Base-by-base conservation (phyloP, 2,329 filamentous ascomycete species). In the Hirsutella thompsonii region DNA sequence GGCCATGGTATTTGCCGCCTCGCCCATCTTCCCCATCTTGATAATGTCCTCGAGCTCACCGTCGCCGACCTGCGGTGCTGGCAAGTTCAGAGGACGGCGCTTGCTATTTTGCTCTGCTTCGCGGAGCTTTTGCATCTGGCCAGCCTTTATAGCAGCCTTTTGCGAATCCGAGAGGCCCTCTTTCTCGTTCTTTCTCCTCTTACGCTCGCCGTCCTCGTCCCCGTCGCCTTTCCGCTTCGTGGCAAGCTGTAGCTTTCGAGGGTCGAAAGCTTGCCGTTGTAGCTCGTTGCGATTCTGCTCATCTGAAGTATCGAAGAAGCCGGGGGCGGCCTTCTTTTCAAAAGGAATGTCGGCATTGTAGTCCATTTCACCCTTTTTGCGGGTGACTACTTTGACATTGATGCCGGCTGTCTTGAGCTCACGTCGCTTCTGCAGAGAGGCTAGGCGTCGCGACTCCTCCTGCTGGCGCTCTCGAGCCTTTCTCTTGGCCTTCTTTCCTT, bases 311-410 rank as follows among this genome's bases (percentile, higher is more conserved):
- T 98, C 90, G 64, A 90, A 94, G 59, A 98, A 98, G 11, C 92
- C 92, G 19, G 80, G 68, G 0, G 83, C 82, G 0, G 92, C 81
- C 48, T 85, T 84, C 62, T 92, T 95, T 61, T 98, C 92, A 49
- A 98, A 96, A 0, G 92, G 92, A 49, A 98, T 94, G 53, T 98
- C 92, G 52, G 92, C 92, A 62, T 98, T 98, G 69, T 98, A 98
- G 62, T 98, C 92, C 87, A 98, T 98, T 67, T 96, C 83, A 0
- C 92, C 92, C 68, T 87, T 81, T 68, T 96, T 96, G 45, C 83
- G 79, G 13, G 83, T 92, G 3, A 80, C 79, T 43, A 96, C 81
- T 64, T 96, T 98, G 67, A 96, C 88, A 60, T 98, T 98, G 64
- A 98, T 96, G 37, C 92, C 92, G 2, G 92, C 88, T 57, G 89